Evolutionary conservation across 2,329 filamentous ascomycete species (phyloP).

Genomic region (Anthostomella pinea): DNA sequence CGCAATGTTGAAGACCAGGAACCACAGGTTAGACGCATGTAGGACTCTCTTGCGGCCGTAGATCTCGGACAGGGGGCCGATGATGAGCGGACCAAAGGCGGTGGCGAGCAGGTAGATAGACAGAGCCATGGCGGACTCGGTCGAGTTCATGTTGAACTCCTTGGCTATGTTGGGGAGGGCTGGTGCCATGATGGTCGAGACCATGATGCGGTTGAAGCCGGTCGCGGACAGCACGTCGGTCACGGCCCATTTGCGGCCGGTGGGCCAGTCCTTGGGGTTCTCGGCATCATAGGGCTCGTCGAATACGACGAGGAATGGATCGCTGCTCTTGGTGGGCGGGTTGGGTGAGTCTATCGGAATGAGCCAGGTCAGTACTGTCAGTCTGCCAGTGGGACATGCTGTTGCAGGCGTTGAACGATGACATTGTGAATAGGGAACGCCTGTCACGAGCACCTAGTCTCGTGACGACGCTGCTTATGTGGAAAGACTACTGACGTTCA

Average conservation of each 20-base stretch:
- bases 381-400: too few species aligned
- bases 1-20: conserved; percentile 47
- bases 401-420: too few species aligned
- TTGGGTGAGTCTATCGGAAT: too few species aligned
- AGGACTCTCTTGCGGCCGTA: conserved; percentile 43
- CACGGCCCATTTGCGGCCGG: conserved; percentile 44
- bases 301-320: conserved; percentile 14
- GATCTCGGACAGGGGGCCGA: conserved; percentile 46
- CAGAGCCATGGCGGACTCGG: conserved; percentile 46
- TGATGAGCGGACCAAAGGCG: conserved; percentile 42
- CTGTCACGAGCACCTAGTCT: too few species aligned
- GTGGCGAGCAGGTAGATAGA: conserved; percentile 41
- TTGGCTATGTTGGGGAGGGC: conserved; percentile 46
- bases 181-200: conserved; percentile 51
- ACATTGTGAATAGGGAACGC: too few species aligned
- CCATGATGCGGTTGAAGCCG: conserved; percentile 50
- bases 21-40: conserved; percentile 45
- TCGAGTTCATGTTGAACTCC: conserved; percentile 49
- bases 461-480: too few species aligned
- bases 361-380: too few species aligned
- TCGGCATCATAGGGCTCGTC: conserved; percentile 23
- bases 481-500: too few species aligned
- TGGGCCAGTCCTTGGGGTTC: conserved; percentile 40
- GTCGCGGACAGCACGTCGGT: conserved; percentile 48
- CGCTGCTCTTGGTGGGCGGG: conserved; percentile 8